A percentile compares a stretch with the other conserved stretches of the same genome.
These are phyloP conservation scores for Aspergillus udagawae DNA, from an alignment of 2,329 filamentous ascomycete species.

Conservation along the genomic window DNA sequence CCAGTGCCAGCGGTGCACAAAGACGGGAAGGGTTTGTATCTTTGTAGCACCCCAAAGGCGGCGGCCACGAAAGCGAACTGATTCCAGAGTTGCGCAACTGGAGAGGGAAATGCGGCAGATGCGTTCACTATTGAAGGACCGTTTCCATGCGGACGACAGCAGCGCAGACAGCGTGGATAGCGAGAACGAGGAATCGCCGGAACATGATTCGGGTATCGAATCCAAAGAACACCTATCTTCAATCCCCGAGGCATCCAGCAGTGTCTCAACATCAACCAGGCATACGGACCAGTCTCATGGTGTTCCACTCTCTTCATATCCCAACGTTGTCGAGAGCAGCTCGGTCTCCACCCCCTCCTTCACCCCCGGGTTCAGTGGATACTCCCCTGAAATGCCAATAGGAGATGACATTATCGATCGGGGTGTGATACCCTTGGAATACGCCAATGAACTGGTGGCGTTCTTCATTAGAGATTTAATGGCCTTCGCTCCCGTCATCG, in stretches of 20 bases:
- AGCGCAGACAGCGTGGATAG: constrained; percentile 25
- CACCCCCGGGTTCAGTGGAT: constrained; percentile 15
- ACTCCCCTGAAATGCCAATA: constrained; percentile 14
- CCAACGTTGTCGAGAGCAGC: constrained; percentile 16
- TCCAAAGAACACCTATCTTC: constrained; percentile 15
- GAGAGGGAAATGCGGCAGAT: constrained; percentile 37
- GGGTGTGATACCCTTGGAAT: constrained; percentile 28
- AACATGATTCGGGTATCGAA: constrained; percentile 20
- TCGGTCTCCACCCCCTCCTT: constrained; percentile 18
- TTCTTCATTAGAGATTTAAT: constrained; percentile 30
- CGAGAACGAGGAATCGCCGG: constrained; percentile 19
- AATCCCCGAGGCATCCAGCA: constrained; percentile 19
- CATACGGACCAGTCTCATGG: constrained; percentile 23
- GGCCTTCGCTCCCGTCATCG: constrained; percentile 27
- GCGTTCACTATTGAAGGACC: constrained; percentile 33
- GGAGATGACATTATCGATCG: constrained; percentile 29
- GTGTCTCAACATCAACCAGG: constrained; percentile 17
- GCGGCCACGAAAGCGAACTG: constrained; percentile 34
- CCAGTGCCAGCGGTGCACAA: constrained; percentile 35
- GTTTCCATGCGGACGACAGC: constrained; percentile 24
- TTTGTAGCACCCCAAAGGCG: constrained; percentile 35
- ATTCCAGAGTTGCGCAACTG: constrained; percentile 34
- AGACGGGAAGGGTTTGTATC: constrained; percentile 30
- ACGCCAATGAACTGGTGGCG: constrained; percentile 28
- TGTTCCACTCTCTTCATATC: constrained; percentile 14